Conservation (phyloP, 164 flowering plant species). For the Chloranthus sessilifolius region DNA sequence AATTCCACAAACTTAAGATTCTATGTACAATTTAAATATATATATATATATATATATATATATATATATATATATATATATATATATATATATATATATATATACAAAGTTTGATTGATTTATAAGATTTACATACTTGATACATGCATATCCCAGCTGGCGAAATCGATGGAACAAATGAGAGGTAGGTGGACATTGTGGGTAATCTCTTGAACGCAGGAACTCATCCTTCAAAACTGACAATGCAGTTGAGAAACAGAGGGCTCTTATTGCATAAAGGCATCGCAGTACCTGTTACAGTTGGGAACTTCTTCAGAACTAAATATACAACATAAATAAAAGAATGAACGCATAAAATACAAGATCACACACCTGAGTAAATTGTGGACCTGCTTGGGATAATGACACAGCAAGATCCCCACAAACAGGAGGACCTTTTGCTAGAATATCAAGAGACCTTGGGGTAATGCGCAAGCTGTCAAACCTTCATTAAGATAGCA, state of each 20-base stretch:
- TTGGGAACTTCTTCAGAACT: slow-evolving; percentile 11
- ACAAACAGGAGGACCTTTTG: slow-evolving; percentile 92
- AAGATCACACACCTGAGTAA: slow-evolving; percentile 67
- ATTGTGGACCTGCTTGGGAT: slow-evolving; percentile 97
- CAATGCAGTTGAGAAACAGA: slow-evolving; percentile 91
- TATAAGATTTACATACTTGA: slow-evolving; percentile 56
- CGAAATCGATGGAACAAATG: slow-evolving; percentile 94
- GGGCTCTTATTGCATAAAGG: slow-evolving; percentile 87
- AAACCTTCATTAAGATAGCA: slow-evolving; percentile 51
- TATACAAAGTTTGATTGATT: too few species aligned
- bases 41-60: too few species aligned
- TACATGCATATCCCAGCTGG: slow-evolving; percentile 95
- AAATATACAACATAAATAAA: slow-evolving; percentile 3
- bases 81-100: too few species aligned
- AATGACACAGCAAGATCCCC: slow-evolving; percentile 98
- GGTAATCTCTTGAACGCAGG: slow-evolving; percentile 97
- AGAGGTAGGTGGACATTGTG: slow-evolving; percentile 95
- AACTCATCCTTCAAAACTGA: slow-evolving; percentile 94
- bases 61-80: too few species aligned
- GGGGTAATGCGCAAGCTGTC: slow-evolving; percentile 97
- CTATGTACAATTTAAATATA: too few species aligned
- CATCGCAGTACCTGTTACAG: slow-evolving; percentile 72
- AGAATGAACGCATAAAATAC: background rate
- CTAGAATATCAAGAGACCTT: slow-evolving; percentile 95
- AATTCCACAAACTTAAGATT: too few species aligned